Percentiles rank a stretch among this genome's conserved stretches.
These are phyloP conservation scores for Trichoderma arundinaceum DNA, from an alignment of 2,329 filamentous ascomycete species.

Conservation along the genomic window DNA sequence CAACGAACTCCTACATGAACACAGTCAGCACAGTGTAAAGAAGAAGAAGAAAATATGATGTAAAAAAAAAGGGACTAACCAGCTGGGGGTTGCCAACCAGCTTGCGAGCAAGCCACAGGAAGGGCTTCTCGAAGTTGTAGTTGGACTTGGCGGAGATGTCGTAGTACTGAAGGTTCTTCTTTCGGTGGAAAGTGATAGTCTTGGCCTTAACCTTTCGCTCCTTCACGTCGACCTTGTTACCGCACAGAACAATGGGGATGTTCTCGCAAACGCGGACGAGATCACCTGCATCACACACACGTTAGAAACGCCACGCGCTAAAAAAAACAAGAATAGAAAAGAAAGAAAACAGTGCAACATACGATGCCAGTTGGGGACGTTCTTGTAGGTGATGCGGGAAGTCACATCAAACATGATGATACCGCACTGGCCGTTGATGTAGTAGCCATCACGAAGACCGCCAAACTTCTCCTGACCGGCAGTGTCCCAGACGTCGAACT, in stretches of 20 bases:
- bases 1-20: slow-evolving; percentile 82
- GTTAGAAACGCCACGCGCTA: slow-evolving; percentile 32
- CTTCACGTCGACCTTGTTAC: slow-evolving; percentile 99
- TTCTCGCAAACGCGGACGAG: slow-evolving; percentile 99
- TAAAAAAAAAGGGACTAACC: slow-evolving; percentile 30
- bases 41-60: too few species aligned
- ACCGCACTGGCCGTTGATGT: slow-evolving; percentile 99
- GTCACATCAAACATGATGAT: slow-evolving; percentile 99
- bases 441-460: slow-evolving; percentile 98
- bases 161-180: slow-evolving; percentile 99
- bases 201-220: slow-evolving; percentile 99
- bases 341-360: slow-evolving; percentile 52
- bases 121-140: slow-evolving; percentile 99
- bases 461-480: slow-evolving; percentile 99
- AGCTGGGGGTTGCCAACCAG: slow-evolving; percentile 83
- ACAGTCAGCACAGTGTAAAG: slow-evolving; percentile 2
- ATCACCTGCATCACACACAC: slow-evolving; percentile 67
- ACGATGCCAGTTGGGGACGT: slow-evolving; percentile 99
- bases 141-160: slow-evolving; percentile 99
- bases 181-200: slow-evolving; percentile 99
- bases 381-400: slow-evolving; percentile 99
- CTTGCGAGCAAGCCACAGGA: slow-evolving; percentile 99
- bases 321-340: not conserved
- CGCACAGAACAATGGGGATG: slow-evolving; percentile 96
- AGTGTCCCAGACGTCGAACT: slow-evolving; percentile 99